Base-by-base conservation (phyloP, 2,329 filamentous ascomycete genomes). In the Verticillium zaregamsianum region DNA sequence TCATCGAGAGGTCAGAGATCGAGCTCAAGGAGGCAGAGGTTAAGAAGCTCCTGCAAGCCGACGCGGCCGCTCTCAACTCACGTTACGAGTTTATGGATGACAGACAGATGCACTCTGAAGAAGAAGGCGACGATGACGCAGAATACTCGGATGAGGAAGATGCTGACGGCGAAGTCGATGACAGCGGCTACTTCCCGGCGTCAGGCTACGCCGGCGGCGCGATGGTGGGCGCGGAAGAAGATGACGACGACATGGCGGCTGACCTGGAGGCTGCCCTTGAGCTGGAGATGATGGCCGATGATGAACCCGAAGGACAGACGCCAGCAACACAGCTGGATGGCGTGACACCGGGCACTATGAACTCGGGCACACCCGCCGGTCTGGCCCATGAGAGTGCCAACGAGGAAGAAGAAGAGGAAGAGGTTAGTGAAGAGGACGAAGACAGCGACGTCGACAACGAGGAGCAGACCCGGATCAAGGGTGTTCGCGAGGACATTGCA, bases 11-110 rank as follows among this genome's bases (percentile, higher is more conserved):
- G 62, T 89, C 92, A 63, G 91, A 93, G 66, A 93, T 95, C 65
- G 90, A 94, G 71, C 89, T 92, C 67, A 92, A 94, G 58, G 92
- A 96, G 70, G 86, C 88, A 61, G 86, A 91, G 67, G 91, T 96
- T 37, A 87, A 92, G 65, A 83, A 89, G 55, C 78, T 96, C 37
- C 80, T 96, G 3, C 82, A 83, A 55, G 86, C 88, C 49, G 93
- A 97, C 68, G 81, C 83, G 59, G 81, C 82, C 45, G 84, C 87
- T 5, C 66, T 81, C 2, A 83, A 83, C 25, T 85, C 88, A 15
- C 81, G 79, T 59, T 90, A 85, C 68, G 87, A 92, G 69, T 80
- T 90, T 69, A 78, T 90, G 58, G 86, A 90, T 63, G 79, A 87
- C 55, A 68, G 54, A 70, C 72, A 28, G 64, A 58, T 64, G 49